Evolutionary conservation across 176 grass and related monocot species (phyloP).

Genomic region (Oryza glumipatula): DNA sequence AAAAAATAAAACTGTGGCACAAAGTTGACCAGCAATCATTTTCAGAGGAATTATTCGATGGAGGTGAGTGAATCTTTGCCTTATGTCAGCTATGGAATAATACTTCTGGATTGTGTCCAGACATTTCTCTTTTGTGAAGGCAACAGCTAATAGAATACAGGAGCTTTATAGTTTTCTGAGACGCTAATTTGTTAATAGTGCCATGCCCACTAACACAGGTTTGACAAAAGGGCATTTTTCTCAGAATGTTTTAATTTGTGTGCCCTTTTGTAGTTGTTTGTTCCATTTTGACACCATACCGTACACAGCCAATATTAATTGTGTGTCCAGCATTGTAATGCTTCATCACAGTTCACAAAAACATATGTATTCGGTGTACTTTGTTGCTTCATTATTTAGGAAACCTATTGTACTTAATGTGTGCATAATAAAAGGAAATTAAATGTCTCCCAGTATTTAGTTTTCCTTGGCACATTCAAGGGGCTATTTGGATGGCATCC

Average conservation of each 20-base stretch:
- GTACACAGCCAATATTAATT: neutral
- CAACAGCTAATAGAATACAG: slow-evolving; percentile 15
- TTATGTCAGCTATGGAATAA: slow-evolving; percentile 35
- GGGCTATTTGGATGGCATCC: neutral
- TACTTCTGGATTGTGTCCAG: slow-evolving; percentile 13
- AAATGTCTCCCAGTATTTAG: too few species aligned
- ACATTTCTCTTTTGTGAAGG: slow-evolving; percentile 35
- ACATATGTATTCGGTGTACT: neutral
- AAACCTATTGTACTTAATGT: neutral
- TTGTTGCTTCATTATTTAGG: neutral
- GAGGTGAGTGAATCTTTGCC: slow-evolving; percentile 17
- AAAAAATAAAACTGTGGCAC: neutral
- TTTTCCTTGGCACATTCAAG: neutral
- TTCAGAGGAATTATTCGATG: slow-evolving; percentile 14
- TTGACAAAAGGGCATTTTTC: neutral
- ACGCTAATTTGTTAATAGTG: slow-evolving; percentile 31
- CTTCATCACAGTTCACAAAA: neutral
- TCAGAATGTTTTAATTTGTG: neutral
- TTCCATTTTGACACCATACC: neutral
- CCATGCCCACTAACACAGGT: slow-evolving; percentile 24
- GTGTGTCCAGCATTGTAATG: neutral
- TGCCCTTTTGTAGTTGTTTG: neutral
- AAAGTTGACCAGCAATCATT: slow-evolving; percentile 20
- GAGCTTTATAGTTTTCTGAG: neutral
- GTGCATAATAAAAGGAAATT: neutral